Percentiles rank a stretch among this genome's conserved stretches.
Conservation (phyloP, 208 protist species). For the Acanthamoeba polyphaga region DNA sequence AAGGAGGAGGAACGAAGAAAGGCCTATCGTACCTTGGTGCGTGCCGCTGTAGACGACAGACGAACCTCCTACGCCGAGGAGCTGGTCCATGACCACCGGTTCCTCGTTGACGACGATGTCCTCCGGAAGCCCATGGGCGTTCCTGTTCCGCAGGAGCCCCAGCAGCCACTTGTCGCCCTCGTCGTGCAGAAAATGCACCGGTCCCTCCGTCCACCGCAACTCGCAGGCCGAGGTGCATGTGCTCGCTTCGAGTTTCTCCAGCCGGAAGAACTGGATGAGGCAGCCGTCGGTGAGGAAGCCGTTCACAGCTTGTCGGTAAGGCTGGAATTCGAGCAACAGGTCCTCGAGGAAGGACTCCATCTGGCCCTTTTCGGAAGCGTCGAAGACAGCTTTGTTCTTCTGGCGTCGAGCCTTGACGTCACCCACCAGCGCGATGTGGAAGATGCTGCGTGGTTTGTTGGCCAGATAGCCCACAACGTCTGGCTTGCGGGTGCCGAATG, state of each 20-base stretch:
- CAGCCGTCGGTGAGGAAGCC: constrained; percentile 55
- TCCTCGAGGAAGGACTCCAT: constrained; percentile 44
- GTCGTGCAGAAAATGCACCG: not conserved
- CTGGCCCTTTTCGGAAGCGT: constrained; percentile 46
- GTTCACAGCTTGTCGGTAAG: constrained; percentile 1
- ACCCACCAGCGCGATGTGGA: constrained; percentile 45
- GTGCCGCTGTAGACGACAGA: constrained; percentile 25
- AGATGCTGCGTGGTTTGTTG: not conserved
- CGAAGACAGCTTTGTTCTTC: not conserved
- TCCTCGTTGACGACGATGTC: not conserved
- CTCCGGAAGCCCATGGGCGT: not conserved
- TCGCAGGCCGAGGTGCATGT: too few relatives aligned
- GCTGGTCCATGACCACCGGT: constrained; percentile 3
- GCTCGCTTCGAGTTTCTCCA: not conserved
- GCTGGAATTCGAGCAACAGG: constrained; percentile 28
- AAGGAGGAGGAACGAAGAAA: too few relatives aligned
- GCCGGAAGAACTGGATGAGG: constrained; percentile 56
- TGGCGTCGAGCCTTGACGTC: constrained; percentile 17
- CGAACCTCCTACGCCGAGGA: constrained; percentile 17
- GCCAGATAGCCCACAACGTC: constrained; percentile 48
- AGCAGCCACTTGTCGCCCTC: constrained; percentile 48
- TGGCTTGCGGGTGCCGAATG: not conserved
- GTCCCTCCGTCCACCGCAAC: constrained; percentile 7
- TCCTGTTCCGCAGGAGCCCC: not conserved
- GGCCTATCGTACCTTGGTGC: not conserved